A percentile compares a stretch with the other conserved stretches of the same genome.
These are phyloP conservation scores for Penicillium coprophilum DNA, from an alignment of 495 filamentous ascomycete species.

Conservation along the genomic window DNA sequence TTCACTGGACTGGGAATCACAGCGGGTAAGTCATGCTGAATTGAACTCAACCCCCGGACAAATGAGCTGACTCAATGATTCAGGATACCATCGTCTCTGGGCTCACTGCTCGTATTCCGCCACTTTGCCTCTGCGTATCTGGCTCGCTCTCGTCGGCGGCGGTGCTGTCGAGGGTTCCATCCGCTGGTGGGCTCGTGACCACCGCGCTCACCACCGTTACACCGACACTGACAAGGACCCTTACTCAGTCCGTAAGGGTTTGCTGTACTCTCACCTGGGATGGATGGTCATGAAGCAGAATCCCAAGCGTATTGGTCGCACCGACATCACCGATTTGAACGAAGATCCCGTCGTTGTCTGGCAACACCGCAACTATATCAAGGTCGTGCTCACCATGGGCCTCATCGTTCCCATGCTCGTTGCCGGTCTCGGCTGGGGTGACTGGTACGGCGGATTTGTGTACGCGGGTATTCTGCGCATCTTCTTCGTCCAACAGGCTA, in stretches of 20 bases:
- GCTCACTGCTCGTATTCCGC: constrained; percentile 94
- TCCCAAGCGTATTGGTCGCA: constrained; percentile 88
- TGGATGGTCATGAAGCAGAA: constrained; percentile 96
- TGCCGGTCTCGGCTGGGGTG: constrained; percentile 84
- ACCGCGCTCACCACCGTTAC: constrained; percentile 97
- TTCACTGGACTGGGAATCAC: constrained; percentile 88
- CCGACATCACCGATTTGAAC: constrained; percentile 95
- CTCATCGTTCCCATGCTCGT: constrained; percentile 80
- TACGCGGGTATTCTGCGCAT: constrained; percentile 95
- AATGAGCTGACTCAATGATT: constrained; percentile 21
- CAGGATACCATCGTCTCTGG: constrained; percentile 89
- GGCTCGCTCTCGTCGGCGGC: constrained; percentile 86
- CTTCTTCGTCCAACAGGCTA: constrained; percentile 98
- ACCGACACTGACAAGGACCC: constrained; percentile 99
- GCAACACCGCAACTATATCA: constrained; percentile 94
- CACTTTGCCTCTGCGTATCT: constrained; percentile 82
- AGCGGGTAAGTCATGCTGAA: constrained; percentile 57
- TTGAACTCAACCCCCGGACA: neutral
- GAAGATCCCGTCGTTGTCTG: constrained; percentile 90
- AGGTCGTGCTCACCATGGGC: constrained; percentile 84
- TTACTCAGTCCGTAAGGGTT: constrained; percentile 97
- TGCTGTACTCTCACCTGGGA: constrained; percentile 94
- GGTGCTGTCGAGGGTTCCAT: constrained; percentile 96
- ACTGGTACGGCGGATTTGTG: constrained; percentile 88
- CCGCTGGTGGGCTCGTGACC: constrained; percentile 95